A percentile compares a stretch with the other conserved stretches of the same genome.
These are phyloP conservation scores for Lachancea thermotolerans DNA, from an alignment of 805 yeast species.

Conservation along the genomic window DNA sequence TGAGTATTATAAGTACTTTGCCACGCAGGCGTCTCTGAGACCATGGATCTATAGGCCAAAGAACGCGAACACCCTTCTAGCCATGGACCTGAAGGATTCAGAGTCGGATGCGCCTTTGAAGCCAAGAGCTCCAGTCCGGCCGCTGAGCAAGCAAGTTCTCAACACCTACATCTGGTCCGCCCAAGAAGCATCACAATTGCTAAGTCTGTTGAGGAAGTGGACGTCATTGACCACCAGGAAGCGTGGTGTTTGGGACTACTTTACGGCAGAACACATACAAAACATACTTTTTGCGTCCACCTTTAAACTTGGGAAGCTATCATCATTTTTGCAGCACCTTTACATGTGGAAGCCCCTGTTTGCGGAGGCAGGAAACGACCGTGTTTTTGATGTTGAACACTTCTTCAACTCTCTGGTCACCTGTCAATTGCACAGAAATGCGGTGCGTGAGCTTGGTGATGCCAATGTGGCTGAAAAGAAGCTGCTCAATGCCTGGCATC, in stretches of 20 bases:
- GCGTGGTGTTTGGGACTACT: constrained; percentile 20
- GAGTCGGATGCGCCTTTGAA: constrained; percentile 28
- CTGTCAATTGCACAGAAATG: constrained; percentile 26
- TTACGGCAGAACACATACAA: constrained; percentile 20
- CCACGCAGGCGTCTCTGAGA: constrained; percentile 29
- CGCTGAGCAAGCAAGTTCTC: constrained; percentile 25
- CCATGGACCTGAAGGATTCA: constrained; percentile 37
- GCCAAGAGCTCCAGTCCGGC: constrained; percentile 30
- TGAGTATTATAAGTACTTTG: constrained; percentile 30
- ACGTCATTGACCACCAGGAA: constrained; percentile 22
- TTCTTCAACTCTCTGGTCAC: constrained; percentile 25
- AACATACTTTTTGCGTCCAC: constrained; percentile 22
- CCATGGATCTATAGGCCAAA: constrained; percentile 37
- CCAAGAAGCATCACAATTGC: constrained; percentile 17
- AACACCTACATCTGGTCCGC: constrained; percentile 22
- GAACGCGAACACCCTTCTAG: constrained; percentile 33
- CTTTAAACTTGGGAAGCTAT: constrained; percentile 20
- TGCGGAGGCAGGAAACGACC: constrained; percentile 14
- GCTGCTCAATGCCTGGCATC: constrained; percentile 19
- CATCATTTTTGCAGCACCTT: constrained; percentile 17
- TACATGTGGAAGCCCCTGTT: constrained; percentile 17
- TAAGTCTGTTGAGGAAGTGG: constrained; percentile 24
- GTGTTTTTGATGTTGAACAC: constrained; percentile 23
- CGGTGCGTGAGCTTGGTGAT: constrained; percentile 12
- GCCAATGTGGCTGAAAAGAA: constrained; percentile 16